A percentile compares a stretch with the other conserved stretches of the same genome.
Conservation (phyloP, 2,329 filamentous ascomycete genomes). For the Calonectria pteridis region DNA sequence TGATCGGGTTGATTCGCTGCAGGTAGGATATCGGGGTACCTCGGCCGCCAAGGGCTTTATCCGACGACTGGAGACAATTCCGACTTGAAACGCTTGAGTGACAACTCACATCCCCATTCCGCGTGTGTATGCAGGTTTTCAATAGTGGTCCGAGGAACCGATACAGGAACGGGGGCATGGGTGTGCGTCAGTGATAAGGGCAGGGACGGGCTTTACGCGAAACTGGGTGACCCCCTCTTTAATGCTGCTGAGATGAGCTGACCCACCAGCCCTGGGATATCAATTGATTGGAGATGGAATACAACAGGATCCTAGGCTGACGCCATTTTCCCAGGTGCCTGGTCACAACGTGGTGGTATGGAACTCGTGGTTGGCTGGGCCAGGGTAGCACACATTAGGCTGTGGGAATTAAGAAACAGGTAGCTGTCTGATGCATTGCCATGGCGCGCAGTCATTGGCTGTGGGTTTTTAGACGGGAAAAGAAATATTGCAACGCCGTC, state of each 20-base stretch:
- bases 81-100: neutral
- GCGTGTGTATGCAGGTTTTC: conserved; percentile 1
- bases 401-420: neutral
- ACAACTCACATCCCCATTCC: neutral
- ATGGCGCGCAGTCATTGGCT: neutral
- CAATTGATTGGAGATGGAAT: neutral
- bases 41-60: neutral
- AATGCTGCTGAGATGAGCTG: conserved; percentile 1
- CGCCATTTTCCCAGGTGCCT: neutral
- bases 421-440: neutral
- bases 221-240: neutral
- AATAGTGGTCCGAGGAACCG: neutral
- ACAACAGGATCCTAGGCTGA: neutral
- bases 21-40: neutral
- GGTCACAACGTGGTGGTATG: neutral
- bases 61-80: neutral
- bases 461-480: neutral
- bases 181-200: neutral
- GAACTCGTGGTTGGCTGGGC: neutral
- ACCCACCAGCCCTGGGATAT: neutral
- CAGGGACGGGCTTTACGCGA: neutral
- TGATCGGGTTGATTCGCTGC: neutral
- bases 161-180: neutral
- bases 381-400: neutral
- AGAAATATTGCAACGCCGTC: neutral